phyloP scores from a whole-genome alignment of 352 stramenopile genomes.

The Elongisporangium undulatum region DNA sequence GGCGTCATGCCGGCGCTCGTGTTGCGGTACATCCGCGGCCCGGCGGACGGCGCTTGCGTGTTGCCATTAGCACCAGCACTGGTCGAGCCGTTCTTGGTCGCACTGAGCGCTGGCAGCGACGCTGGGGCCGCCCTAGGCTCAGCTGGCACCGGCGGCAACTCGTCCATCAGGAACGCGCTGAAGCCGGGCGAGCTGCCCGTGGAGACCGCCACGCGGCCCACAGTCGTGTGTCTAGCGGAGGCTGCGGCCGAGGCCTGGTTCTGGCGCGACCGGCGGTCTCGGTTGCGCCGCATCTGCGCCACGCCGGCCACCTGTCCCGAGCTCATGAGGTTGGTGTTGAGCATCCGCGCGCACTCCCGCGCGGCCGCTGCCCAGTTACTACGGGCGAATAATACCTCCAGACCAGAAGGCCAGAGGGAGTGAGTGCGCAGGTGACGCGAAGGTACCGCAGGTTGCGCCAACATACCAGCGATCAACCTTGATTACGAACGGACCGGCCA shows the following conservation, averaged over 20 bases:
- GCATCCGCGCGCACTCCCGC: background rate
- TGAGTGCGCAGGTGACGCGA: background rate
- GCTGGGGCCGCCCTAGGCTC: slow-evolving; percentile 11
- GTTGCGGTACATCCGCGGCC: background rate
- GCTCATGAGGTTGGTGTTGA: background rate
- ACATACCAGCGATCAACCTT: background rate
- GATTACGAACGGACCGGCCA: too few species aligned
- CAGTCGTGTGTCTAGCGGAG: background rate
- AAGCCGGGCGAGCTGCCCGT: slow-evolving; percentile 25
- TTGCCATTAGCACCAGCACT: background rate
- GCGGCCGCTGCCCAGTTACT: background rate
- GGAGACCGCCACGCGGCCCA: background rate
- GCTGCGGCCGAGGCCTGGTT: background rate
- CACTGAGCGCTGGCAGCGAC: slow-evolving; percentile 13
- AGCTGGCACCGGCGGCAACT: slow-evolving; percentile 23
- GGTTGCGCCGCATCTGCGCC: background rate
- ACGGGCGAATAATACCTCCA: background rate
- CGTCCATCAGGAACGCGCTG: slow-evolving; percentile 59
- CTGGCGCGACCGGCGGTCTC: background rate
- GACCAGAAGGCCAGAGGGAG: background rate
- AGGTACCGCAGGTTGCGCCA: background rate
- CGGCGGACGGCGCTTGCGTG: slow-evolving; percentile 1
- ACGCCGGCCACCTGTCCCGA: background rate
- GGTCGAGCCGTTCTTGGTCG: slow-evolving; percentile 3
- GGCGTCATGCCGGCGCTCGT: slow-evolving; percentile 4